Evolutionary conservation across 352 stramenopile species (phyloP), one percentile per base, ranked within the genome.

Genomic region (Phytophthora agathidicida): DNA sequence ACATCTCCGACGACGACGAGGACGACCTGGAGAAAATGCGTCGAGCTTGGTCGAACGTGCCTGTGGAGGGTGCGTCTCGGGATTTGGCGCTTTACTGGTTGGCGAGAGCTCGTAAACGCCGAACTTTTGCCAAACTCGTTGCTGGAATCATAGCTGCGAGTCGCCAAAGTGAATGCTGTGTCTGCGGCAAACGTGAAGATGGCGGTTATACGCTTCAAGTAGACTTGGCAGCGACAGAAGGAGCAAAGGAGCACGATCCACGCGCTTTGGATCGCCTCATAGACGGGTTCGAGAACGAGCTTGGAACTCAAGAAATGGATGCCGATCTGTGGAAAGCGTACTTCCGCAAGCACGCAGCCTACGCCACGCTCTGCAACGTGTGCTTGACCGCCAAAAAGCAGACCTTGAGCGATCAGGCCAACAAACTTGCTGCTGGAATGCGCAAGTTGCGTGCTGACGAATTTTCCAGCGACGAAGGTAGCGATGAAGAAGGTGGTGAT

Each of bases 271-370:
- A 97, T 46, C 75, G 76, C 22, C 71, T 94, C 6, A 92, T 94
- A 27, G 58, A 84, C 42, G 82, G 71, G 11, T 94, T 92, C 45
- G 83, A 94, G 48, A 65, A 23, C 10, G 78, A 92, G 38, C 98
- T 98, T 58, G 91, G 89, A 23, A 69, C 81, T 16, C 55, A 82
- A 33, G 94, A 98, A 70, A 79, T 88, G 50, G 89, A 98, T 52
- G 60, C 77, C 0, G 90, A 97, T 62, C 73, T 98, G 4, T 99
- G 96, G 96, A 98, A 98, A 77, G 94, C 96, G 17, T 99, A 96
- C 77, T 98, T 99, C 68, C 83, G 94, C 56, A 94, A 96, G 64
- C 86, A 97, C 53, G 96, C 94, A 10, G 75, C 73, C 41, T 98
- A 94, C 68, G 83, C 96, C 45, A 99, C 96, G 32, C 83, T 96